Conservation (phyloP, 139 green algal species). For the Klebsormidium nitens region DNA sequence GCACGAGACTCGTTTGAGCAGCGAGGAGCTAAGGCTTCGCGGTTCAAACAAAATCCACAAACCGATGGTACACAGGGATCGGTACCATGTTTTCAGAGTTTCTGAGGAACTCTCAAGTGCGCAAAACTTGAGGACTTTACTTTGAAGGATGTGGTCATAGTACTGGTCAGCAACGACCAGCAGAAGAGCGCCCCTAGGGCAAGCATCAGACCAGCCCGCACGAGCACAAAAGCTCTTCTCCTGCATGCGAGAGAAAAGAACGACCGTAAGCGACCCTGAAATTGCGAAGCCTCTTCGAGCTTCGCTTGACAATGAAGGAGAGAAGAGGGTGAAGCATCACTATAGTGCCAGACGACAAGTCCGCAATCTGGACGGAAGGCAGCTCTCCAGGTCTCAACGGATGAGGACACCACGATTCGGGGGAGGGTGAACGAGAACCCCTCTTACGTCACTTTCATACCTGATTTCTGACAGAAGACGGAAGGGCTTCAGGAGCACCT, state of each 20-base stretch:
- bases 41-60: too few species aligned
- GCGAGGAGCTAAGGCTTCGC: too few species aligned
- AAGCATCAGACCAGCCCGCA: constrained; percentile 26
- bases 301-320: too few species aligned
- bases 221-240: constrained; percentile 19
- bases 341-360: neutral
- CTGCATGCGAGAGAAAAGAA: constrained; percentile 10
- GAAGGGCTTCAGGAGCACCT: neutral
- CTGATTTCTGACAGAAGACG: too few species aligned
- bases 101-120: too few species aligned
- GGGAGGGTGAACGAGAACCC: neutral
- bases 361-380: too few species aligned
- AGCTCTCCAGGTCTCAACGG: too few species aligned
- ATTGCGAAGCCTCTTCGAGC: too few species aligned
- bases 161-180: constrained; percentile 40
- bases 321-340: neutral
- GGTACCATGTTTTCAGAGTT: too few species aligned
- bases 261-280: neutral
- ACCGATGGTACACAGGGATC: too few species aligned
- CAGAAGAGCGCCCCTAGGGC: constrained; percentile 26
- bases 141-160: constrained; percentile 33
- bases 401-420: neutral
- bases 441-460: too few species aligned
- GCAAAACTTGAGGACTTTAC: constrained; percentile 1
- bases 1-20: too few species aligned